These are phyloP conservation scores for Syzygium jambos DNA, from an alignment of 345 rosid species.

Conservation along the genomic window DNA sequence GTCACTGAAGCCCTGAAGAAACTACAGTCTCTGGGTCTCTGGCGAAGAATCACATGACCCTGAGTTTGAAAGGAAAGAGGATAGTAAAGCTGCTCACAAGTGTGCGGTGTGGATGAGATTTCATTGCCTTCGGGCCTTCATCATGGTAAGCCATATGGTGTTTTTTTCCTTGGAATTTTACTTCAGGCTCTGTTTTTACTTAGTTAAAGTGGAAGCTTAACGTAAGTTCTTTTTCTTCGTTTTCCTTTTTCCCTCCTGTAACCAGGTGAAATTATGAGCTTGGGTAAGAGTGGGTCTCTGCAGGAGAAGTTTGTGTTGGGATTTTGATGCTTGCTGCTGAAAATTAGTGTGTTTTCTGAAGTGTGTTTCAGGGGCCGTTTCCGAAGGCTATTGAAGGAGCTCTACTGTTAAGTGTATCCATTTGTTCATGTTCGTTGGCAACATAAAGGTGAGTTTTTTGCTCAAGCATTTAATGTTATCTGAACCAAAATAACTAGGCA, in stretches of 20 bases:
- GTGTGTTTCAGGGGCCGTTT: neutral
- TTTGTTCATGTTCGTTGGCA: neutral
- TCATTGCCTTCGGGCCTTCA: neutral
- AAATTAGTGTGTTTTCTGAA: neutral
- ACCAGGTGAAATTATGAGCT: neutral
- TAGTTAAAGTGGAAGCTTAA: neutral
- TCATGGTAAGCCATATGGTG: neutral
- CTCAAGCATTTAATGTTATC: neutral
- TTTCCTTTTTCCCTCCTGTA: neutral
- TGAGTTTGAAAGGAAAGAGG: neutral
- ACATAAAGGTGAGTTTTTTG: neutral
- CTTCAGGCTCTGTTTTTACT: neutral
- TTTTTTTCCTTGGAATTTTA: neutral
- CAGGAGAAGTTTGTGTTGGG: neutral
- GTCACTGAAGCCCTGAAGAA: neutral
- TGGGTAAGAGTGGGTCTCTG: neutral
- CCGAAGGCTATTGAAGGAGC: neutral
- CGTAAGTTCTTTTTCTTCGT: neutral
- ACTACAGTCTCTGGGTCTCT: neutral
- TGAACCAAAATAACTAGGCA: neutral
- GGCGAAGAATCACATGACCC: slow-evolving; percentile 7
- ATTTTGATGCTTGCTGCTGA: neutral
- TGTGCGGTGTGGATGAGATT: neutral
- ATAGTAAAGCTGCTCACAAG: neutral
- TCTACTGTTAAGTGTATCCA: neutral